Evolutionary conservation across 768 basidiomycete genomes (phyloP).

Genomic region (Rhizopogon sp.): DNA sequence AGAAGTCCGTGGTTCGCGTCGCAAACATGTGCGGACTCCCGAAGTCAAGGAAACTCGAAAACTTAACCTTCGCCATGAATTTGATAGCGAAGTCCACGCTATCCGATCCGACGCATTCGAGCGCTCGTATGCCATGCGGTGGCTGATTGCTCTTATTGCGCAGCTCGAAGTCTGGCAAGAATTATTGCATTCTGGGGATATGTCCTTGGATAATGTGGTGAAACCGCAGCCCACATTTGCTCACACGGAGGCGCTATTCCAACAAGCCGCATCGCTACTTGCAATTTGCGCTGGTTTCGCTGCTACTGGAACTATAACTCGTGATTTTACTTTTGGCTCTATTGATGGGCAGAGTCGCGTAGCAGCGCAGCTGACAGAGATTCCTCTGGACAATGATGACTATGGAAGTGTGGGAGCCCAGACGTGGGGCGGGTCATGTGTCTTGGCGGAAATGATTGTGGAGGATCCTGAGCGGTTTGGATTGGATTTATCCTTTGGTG

Average conservation of each 20-base stretch:
- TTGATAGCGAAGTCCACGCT: slow-evolving; percentile 17
- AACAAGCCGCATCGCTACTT: slow-evolving; percentile 56
- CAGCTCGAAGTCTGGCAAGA: slow-evolving; percentile 21
- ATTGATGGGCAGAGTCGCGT: slow-evolving; percentile 12
- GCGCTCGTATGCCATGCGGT: slow-evolving; percentile 60
- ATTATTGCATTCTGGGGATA: background rate
- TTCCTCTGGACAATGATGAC: slow-evolving; percentile 65
- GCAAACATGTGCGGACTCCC: slow-evolving; percentile 19
- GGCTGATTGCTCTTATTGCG: slow-evolving; percentile 66
- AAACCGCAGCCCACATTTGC: background rate
- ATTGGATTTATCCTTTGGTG: slow-evolving; percentile 11
- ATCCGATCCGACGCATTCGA: slow-evolving; percentile 63
- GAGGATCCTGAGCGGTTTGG: slow-evolving; percentile 51
- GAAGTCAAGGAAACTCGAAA: background rate
- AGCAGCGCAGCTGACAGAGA: slow-evolving; percentile 53
- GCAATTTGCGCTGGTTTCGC: slow-evolving; percentile 61
- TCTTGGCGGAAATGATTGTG: slow-evolving; percentile 71
- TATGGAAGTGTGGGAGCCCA: slow-evolving; percentile 75
- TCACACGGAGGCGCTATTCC: slow-evolving; percentile 35
- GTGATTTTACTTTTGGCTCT: slow-evolving; percentile 43
- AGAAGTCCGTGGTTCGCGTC: slow-evolving; percentile 53
- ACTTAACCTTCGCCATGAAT: background rate
- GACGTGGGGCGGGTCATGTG: slow-evolving; percentile 85
- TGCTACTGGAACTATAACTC: slow-evolving; percentile 53
- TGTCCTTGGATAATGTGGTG: background rate